Evolutionary conservation across 2,329 filamentous ascomycete species (phyloP).

Genomic region (Colletotrichum sp.): DNA sequence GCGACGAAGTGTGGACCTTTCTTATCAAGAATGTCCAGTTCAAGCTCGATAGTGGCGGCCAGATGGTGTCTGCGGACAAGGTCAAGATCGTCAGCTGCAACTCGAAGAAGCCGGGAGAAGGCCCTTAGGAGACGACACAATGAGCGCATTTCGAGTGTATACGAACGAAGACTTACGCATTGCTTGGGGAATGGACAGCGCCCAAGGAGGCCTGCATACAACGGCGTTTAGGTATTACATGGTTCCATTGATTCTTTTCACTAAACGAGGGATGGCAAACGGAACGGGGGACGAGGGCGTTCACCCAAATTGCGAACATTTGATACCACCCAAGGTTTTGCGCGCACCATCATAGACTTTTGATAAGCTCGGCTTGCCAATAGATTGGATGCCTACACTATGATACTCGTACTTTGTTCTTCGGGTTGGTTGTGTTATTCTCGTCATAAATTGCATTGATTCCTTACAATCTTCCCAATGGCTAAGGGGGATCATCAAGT

Average conservation of each 20-base stretch:
- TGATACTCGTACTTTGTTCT: background rate
- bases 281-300: constrained; percentile 7
- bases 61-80: constrained; percentile 81
- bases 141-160: background rate
- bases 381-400: background rate
- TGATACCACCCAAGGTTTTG: constrained; percentile 17
- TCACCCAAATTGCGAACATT: constrained; percentile 11
- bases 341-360: background rate
- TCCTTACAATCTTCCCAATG: background rate
- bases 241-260: background rate
- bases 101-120: constrained; percentile 70
- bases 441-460: background rate
- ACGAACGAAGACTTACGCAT: background rate
- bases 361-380: background rate
- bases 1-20: constrained; percentile 99
- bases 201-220: constrained; percentile 14
- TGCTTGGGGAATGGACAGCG: background rate
- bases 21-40: constrained; percentile 99
- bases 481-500: background rate
- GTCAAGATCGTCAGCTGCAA: constrained; percentile 99
- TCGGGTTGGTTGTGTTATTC: background rate
- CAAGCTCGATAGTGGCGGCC: constrained; percentile 85
- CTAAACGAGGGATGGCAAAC: background rate
- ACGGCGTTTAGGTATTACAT: constrained; percentile 11
- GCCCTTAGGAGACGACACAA: constrained; percentile 19